Evolutionary conservation across 495 filamentous ascomycete genomes (phyloP).

Genomic region (Rhizodiscina lignyota): DNA sequence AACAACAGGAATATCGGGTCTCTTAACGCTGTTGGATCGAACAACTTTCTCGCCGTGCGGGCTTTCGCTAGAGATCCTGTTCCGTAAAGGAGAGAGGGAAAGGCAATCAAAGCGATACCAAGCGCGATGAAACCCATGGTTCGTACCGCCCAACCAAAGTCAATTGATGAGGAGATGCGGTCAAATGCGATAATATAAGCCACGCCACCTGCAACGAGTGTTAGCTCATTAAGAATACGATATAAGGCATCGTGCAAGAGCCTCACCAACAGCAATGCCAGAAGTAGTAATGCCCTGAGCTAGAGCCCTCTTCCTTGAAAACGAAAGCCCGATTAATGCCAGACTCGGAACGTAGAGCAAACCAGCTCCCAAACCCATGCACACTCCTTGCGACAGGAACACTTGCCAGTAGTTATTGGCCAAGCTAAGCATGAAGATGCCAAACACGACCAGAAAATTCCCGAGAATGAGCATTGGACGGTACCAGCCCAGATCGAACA

Average conservation of each 20-base stretch:
- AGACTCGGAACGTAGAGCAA: slow-evolving; percentile 38
- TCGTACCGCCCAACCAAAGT: slow-evolving; percentile 52
- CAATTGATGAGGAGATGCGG: slow-evolving; percentile 35
- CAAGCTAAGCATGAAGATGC: slow-evolving; percentile 52
- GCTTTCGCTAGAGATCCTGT: too few species aligned
- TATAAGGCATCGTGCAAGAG: too few species aligned
- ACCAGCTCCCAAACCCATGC: slow-evolving; percentile 24
- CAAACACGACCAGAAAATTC: slow-evolving; percentile 44
- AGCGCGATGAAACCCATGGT: slow-evolving; percentile 39
- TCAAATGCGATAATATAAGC: slow-evolving; percentile 56
- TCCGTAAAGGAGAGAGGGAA: slow-evolving; percentile 14
- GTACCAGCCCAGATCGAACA: slow-evolving; percentile 56
- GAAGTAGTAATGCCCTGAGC: slow-evolving; percentile 41
- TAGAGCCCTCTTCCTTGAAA: slow-evolving; percentile 32
- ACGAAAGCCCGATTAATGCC: slow-evolving; percentile 42
- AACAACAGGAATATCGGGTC: slow-evolving; percentile 20
- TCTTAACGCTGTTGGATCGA: slow-evolving; percentile 19
- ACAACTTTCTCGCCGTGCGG: too few species aligned
- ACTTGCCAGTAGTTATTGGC: slow-evolving; percentile 26
- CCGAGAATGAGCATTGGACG: slow-evolving; percentile 34
- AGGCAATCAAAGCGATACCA: slow-evolving; percentile 21
- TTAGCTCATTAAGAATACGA: too few species aligned
- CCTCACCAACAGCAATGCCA: slow-evolving; percentile 38
- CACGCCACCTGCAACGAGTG: slow-evolving; percentile 37
- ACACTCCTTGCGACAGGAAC: slow-evolving; percentile 26